Percentiles rank a stretch among this genome's conserved stretches.
Evolutionary conservation across 1,284 basidiomycete genomes (phyloP).

Genomic region (Fomitopsis betulina): DNA sequence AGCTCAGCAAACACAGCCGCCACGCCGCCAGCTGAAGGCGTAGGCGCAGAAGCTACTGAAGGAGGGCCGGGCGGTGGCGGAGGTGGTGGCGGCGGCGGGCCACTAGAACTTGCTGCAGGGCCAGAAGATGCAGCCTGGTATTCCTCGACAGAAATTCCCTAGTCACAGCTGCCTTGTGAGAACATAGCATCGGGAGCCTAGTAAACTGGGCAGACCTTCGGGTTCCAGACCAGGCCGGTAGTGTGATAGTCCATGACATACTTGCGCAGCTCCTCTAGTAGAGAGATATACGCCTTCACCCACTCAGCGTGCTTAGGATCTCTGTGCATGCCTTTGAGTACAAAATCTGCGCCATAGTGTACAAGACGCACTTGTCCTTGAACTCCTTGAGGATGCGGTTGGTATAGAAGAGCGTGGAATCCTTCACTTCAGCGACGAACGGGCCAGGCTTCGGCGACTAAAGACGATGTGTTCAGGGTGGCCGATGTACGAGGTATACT

Average conservation of each 20-base stretch:
- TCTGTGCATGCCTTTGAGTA: conserved; percentile 36
- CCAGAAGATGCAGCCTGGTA: conserved; percentile 37
- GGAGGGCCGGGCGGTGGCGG: conserved; percentile 49
- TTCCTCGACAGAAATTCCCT: conserved; percentile 64
- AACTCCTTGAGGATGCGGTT: conserved; percentile 91
- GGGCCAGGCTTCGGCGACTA: conserved; percentile 83
- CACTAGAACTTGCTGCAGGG: conserved; percentile 28
- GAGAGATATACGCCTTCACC: conserved; percentile 69
- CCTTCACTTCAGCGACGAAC: conserved; percentile 83
- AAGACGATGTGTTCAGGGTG: not conserved
- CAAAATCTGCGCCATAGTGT: not conserved
- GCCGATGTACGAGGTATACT: not conserved
- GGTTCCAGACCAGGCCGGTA: conserved; percentile 89
- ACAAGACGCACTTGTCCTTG: conserved; percentile 76
- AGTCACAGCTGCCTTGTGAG: not conserved
- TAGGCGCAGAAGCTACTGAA: conserved; percentile 34
- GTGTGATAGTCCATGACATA: conserved; percentile 89
- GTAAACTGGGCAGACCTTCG: conserved; percentile 48
- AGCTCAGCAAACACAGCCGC: conserved; percentile 91
- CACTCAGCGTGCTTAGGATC: conserved; percentile 89
- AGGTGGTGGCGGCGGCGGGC: conserved; percentile 46
- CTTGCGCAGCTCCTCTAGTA: conserved; percentile 78
- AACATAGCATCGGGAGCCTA: not conserved
- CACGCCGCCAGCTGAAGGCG: conserved; percentile 52
- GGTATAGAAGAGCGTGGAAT: conserved; percentile 86